A percentile compares a stretch with the other conserved stretches of the same genome.
Conservation (phyloP, 2,329 filamentous ascomycete species). For the Sporothrix dimorphospora region DNA sequence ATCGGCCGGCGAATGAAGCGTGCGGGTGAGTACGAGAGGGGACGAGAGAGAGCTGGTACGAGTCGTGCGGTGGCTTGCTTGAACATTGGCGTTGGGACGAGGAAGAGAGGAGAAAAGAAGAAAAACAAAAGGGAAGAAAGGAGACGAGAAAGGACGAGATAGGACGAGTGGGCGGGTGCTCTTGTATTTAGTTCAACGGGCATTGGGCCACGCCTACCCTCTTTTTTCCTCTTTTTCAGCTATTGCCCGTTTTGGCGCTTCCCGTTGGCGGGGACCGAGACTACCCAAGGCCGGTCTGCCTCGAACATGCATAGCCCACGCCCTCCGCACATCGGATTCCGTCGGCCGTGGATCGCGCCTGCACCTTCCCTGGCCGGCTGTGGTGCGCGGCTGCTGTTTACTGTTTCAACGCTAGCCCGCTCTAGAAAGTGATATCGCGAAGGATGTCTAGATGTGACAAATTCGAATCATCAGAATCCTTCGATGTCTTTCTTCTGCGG, state of each 20-base stretch:
- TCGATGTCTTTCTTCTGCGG: not conserved
- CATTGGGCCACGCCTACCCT: constrained; percentile 14
- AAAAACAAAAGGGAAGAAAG: not conserved
- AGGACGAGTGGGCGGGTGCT: not conserved
- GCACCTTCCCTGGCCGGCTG: not conserved
- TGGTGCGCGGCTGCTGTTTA: not conserved
- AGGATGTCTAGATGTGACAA: not conserved
- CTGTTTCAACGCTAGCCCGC: not conserved
- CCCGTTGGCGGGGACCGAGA: constrained; percentile 10
- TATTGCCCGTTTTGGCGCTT: constrained; percentile 21
- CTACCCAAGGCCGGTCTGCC: constrained; percentile 3
- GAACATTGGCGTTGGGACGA: constrained; percentile 22
- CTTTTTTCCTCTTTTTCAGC: not conserved
- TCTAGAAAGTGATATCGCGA: not conserved
- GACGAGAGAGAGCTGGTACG: constrained; percentile 21
- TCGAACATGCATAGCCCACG: not conserved
- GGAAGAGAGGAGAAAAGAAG: not conserved
- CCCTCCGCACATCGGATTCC: constrained; percentile 21
- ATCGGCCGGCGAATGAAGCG: not conserved
- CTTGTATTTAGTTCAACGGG: constrained; percentile 16
- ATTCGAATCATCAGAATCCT: not conserved
- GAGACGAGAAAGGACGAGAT: not conserved
- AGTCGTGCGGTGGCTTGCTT: constrained; percentile 25
- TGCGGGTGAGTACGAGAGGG: not conserved
- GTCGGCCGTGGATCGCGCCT: constrained; percentile 8